Conservation (phyloP, 148 eudicot species). For the Amaranthus palmeri region DNA sequence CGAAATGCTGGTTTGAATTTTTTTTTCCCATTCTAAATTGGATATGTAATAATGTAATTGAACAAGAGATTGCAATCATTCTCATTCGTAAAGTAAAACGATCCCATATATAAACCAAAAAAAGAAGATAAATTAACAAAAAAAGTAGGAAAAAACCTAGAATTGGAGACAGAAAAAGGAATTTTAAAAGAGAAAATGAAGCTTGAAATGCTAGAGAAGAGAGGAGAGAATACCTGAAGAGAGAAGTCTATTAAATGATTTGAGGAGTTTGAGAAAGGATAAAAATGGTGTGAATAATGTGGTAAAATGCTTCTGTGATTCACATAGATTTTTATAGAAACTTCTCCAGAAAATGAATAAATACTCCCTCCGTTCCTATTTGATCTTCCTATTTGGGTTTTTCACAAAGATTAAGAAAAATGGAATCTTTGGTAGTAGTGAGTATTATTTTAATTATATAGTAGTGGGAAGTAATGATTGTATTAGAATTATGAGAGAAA, state of each 20-base stretch:
- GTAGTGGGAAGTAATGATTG: too few species aligned
- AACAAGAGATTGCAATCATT: not conserved
- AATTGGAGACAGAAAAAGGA: not conserved
- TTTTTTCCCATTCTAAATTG: not conserved
- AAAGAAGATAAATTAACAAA: too few species aligned
- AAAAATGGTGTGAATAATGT: not conserved
- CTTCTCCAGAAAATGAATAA: not conserved
- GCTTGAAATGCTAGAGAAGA: not conserved
- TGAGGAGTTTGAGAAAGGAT: not conserved
- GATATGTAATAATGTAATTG: not conserved
- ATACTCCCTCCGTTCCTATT: too few species aligned
- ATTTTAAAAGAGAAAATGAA: not conserved
- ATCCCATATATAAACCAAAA: too few species aligned
- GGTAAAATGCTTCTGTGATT: too few species aligned
- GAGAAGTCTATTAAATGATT: not conserved
- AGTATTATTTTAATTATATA: too few species aligned
- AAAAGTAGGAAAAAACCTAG: not conserved
- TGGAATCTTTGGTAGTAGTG: too few species aligned
- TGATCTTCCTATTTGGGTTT: too few species aligned
- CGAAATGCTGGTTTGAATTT: not conserved
- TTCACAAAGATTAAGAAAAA: too few species aligned
- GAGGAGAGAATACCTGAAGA: conserved; percentile 14
- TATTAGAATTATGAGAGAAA: too few species aligned
- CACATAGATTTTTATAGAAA: not conserved
- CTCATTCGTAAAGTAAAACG: too few species aligned